These are phyloP conservation scores for Cucumis melo DNA, from an alignment of 306 rosid species.

Conservation along the genomic window DNA sequence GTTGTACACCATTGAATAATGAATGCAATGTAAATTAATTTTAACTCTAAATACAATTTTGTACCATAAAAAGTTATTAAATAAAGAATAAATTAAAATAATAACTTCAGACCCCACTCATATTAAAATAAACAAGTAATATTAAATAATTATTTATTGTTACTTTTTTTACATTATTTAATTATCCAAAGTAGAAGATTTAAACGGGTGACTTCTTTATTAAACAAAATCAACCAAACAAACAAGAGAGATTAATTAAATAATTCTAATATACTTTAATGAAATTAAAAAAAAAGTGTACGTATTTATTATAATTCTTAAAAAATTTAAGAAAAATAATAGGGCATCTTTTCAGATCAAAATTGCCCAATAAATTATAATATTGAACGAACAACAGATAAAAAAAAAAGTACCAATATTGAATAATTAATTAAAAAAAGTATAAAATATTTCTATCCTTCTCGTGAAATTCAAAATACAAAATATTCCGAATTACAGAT, in stretches of 20 bases:
- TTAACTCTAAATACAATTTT: too few relatives aligned
- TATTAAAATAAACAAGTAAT: too few relatives aligned
- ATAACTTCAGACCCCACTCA: too few relatives aligned
- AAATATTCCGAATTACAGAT: conserved; percentile 5
- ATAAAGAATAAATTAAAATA: too few relatives aligned
- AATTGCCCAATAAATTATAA: not conserved
- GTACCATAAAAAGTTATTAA: too few relatives aligned
- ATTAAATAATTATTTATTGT: too few relatives aligned
- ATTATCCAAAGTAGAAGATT: too few relatives aligned
- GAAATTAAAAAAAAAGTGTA: not conserved
- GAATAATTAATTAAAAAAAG: not conserved
- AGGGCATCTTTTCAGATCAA: not conserved
- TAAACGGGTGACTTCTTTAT: too few relatives aligned
- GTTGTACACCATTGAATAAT: not conserved
- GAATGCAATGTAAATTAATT: too few relatives aligned
- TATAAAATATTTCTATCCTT: not conserved
- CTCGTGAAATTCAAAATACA: not conserved
- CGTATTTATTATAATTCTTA: not conserved
- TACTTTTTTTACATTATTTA: too few relatives aligned
- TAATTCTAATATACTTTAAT: not conserved
- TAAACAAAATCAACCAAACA: too few relatives aligned
- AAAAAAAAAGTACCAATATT: not conserved
- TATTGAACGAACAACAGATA: not conserved
- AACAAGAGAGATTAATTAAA: too few relatives aligned
- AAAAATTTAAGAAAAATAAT: not conserved